Base-by-base conservation (phyloP, 495 filamentous ascomycete genomes). In the Penicillium odoratum region DNA sequence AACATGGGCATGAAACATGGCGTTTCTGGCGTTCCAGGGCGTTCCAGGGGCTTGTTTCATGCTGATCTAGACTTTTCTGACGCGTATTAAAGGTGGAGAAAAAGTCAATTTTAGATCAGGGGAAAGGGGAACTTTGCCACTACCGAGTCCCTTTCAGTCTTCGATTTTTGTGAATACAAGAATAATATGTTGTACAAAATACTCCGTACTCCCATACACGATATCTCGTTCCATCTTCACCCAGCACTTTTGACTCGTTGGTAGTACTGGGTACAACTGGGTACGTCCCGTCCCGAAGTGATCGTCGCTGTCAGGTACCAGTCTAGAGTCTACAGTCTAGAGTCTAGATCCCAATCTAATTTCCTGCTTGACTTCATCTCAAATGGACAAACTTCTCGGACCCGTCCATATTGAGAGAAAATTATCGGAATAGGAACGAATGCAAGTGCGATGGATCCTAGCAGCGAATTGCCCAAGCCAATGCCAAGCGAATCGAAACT, bases 321-420 rank as follows among this genome's bases (percentile, higher is more conserved):
- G 5, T 33, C 29, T 10, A 9, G 9, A 13, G 5, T 38, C 31
- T 48, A 16, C 1, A 9, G 5, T 33, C 29, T 10, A 9, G 9
- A 13, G 5, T 38, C 31, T 48, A 30, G 8, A 21, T 21, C 21
- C 21, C 21, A 21, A 21, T 21, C 21, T 21, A 21, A 21, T 1
- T 21, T 21, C 21, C 21, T 21, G 21, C 21, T 21, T 2, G 21
- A 21, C 21, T 53, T 36, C 28, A 42, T 13, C 47, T 42, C 33
- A 70, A 42, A 21, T 68, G 46, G 5, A 73, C 55, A 8, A 21
- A 21, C 21, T 21, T 21, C 21, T 21, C 21, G 21, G 21, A 21
- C 2, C 21, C 21, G 21, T 21, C 21, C 21, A 1, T 21, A 21
- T 21, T 2, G 21, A 21, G 21, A 21, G 21, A 21, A 21, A 21